These are phyloP conservation scores for Stenogyne calaminthoides DNA, from an alignment of 305 asterid species.

Conservation along the genomic window DNA sequence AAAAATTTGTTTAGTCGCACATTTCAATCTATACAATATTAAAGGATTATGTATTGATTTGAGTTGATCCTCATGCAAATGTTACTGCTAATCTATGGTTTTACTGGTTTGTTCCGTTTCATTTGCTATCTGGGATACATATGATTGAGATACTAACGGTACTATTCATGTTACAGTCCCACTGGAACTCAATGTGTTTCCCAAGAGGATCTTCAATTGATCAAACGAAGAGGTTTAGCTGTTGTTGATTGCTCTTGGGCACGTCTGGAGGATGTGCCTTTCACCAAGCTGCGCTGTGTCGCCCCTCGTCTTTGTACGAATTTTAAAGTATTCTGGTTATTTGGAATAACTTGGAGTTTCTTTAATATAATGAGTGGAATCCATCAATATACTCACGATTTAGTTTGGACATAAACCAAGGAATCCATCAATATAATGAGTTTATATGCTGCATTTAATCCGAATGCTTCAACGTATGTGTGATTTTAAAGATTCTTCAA, in stretches of 20 bases:
- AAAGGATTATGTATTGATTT: background rate
- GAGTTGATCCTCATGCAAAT: background rate
- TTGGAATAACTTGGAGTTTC: slow-evolving; percentile 3
- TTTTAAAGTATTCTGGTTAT: slow-evolving; percentile 29
- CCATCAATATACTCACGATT: background rate
- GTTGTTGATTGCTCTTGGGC: slow-evolving; percentile 99
- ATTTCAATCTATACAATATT: no score
- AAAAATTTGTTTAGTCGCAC: no score
- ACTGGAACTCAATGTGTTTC: slow-evolving; percentile 91
- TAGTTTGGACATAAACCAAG: background rate
- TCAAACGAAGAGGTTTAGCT: slow-evolving; percentile 79
- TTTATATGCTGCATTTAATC: background rate
- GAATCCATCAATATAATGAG: background rate
- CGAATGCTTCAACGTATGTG: background rate
- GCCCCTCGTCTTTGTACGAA: slow-evolving; percentile 92
- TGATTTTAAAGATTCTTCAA: background rate
- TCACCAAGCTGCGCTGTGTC: slow-evolving; percentile 84
- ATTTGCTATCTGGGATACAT: background rate
- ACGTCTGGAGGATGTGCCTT: slow-evolving; percentile 87
- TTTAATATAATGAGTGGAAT: background rate
- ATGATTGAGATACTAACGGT: slow-evolving; percentile 11
- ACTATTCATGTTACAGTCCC: slow-evolving; percentile 55
- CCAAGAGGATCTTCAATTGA: slow-evolving; percentile 71
- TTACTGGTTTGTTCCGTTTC: slow-evolving; percentile 7
- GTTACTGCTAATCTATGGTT: background rate